Conservation (phyloP, 75 land plant species). For the Picea sitchensis region DNA sequence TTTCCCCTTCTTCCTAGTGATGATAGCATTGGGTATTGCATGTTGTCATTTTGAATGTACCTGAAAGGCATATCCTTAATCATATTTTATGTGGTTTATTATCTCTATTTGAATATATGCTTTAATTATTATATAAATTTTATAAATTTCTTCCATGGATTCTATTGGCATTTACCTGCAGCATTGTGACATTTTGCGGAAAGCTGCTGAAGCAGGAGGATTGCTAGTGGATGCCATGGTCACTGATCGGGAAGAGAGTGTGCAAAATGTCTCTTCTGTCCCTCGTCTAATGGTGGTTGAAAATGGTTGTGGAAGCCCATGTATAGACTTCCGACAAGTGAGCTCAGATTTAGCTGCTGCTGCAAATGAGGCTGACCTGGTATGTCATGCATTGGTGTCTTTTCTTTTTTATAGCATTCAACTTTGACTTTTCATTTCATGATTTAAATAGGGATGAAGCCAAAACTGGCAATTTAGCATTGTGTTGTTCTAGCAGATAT, state of each 20-base stretch:
- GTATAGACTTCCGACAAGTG: constrained; percentile 93
- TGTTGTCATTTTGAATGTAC: neutral
- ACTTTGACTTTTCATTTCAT: neutral
- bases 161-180: constrained; percentile 18
- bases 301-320: constrained; percentile 97
- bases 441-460: neutral
- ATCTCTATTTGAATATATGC: neutral
- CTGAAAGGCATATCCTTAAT: too few relatives aligned
- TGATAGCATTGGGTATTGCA: neutral
- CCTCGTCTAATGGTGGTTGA: constrained; percentile 93
- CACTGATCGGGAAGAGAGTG: constrained; percentile 30
- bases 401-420: neutral
- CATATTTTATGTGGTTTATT: neutral
- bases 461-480: neutral
- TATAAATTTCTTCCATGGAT: too few relatives aligned
- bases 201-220: constrained; percentile 97
- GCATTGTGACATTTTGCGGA: constrained; percentile 92
- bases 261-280: constrained; percentile 35
- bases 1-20: neutral
- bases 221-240: constrained; percentile 79
- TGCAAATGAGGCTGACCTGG: constrained; percentile 96
- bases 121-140: too few relatives aligned
- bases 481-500: neutral
- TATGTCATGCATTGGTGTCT: constrained; percentile 15
- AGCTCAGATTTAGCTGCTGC: constrained; percentile 92